Evolutionary conservation across 495 filamentous ascomycete genomes (phyloP).

Genomic region (Tirmania nivea): DNA sequence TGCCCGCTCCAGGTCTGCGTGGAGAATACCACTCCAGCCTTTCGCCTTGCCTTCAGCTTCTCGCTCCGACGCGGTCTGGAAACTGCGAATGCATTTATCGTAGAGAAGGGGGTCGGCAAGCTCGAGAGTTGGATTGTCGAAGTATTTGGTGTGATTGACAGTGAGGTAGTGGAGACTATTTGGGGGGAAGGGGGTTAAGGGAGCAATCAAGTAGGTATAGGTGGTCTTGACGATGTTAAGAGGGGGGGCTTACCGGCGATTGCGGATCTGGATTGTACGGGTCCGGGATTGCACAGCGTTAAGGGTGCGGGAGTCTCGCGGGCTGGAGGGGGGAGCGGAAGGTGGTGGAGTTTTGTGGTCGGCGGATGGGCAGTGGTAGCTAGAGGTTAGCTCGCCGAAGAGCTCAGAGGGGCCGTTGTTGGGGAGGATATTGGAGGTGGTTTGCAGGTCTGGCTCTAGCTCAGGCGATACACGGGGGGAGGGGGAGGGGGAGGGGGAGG

Average conservation of each 20-base stretch:
- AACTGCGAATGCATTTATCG: conserved; percentile 53
- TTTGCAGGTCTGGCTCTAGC: background rate
- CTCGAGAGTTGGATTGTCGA: conserved; percentile 15
- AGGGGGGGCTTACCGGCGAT: background rate
- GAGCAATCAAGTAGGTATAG: too few species aligned
- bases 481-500: background rate
- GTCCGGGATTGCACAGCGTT: background rate
- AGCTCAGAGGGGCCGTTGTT: background rate
- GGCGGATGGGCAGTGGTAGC: background rate
- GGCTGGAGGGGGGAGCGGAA: background rate
- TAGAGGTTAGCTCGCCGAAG: background rate
- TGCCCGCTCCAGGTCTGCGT: conserved; percentile 45
- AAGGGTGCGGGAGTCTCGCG: too few species aligned
- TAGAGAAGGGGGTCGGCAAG: conserved; percentile 47
- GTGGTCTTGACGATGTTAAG: background rate
- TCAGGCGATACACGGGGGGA: background rate
- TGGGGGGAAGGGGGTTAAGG: background rate
- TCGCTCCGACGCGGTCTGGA: conserved; percentile 47
- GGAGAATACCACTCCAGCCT: conserved; percentile 46
- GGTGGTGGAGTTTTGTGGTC: background rate
- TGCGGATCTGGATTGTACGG: background rate
- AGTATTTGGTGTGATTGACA: conserved; percentile 7
- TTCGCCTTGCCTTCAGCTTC: conserved; percentile 47
- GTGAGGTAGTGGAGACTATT: conserved; percentile 14
- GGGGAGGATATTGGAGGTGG: background rate